A percentile compares a stretch with the other conserved stretches of the same genome.
Conservation (phyloP, 306 rosid genomes). For the Cicer pinnatifidum region DNA sequence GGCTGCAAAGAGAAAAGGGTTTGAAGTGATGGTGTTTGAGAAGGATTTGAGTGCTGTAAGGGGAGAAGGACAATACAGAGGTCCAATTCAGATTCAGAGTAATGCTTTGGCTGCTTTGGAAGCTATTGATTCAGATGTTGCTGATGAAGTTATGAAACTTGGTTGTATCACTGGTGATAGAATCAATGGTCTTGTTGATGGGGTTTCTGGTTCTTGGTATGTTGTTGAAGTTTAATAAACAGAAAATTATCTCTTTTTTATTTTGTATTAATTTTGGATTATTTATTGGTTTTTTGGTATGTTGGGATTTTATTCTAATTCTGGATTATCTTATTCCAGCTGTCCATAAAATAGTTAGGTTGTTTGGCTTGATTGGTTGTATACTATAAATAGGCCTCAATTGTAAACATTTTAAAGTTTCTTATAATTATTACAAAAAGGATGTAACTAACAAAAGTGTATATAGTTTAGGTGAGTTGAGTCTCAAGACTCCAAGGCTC, state of each 20-base stretch:
- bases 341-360: not conserved
- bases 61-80: constrained; percentile 96
- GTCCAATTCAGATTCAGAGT: constrained; percentile 97
- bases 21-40: constrained; percentile 93
- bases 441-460: too few relatives aligned
- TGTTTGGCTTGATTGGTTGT: not conserved
- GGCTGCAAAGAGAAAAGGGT: constrained; percentile 94
- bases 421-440: too few relatives aligned
- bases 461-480: too few relatives aligned
- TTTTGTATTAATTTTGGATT: not conserved
- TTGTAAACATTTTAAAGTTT: constrained; percentile 11
- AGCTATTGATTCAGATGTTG: constrained; percentile 90
- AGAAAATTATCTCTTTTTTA: not conserved
- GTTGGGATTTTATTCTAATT: not conserved
- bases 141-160: constrained; percentile 83
- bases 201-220: constrained; percentile 91
- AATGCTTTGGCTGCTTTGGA: constrained; percentile 99
- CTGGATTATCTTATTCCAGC: not conserved
- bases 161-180: constrained; percentile 96
- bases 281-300: not conserved
- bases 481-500: too few relatives aligned
- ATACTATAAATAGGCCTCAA: not conserved
- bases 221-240: constrained; percentile 33
- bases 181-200: constrained; percentile 93
- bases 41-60: constrained; percentile 90